Evolutionary conservation across 1,139 yeast species (phyloP).

Genomic region (Yamadazyma siamensis): DNA sequence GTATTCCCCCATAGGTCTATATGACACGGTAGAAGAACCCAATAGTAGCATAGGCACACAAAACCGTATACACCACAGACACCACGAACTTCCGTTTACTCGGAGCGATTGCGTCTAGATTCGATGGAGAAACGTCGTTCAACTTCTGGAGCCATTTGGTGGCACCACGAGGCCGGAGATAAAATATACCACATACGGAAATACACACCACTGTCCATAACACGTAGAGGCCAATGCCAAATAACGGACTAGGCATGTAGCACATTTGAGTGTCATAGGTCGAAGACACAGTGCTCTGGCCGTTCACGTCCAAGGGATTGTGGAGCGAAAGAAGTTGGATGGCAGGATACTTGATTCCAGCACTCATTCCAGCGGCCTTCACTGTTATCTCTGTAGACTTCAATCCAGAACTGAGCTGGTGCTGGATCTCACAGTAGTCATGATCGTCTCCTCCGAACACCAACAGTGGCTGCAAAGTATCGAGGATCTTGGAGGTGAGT

Average conservation of each 20-base stretch:
- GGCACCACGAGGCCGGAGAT: no score
- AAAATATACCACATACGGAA: no score
- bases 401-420: slow-evolving; percentile 28
- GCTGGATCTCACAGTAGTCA: slow-evolving; percentile 77
- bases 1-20: slow-evolving; percentile 3
- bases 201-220: slow-evolving; percentile 8
- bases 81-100: slow-evolving; percentile 1
- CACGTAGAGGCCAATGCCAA: slow-evolving; percentile 10
- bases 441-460: slow-evolving; percentile 95
- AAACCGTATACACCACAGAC: not conserved
- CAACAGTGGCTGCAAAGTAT: slow-evolving; percentile 56
- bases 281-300: slow-evolving; percentile 3
- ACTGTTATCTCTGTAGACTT: slow-evolving; percentile 76
- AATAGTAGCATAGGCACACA: slow-evolving; percentile 3
- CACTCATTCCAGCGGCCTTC: slow-evolving; percentile 88
- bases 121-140: no score
- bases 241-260: slow-evolving; percentile 67
- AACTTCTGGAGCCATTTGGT: no score
- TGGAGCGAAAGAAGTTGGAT: slow-evolving; percentile 73
- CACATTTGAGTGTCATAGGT: slow-evolving; percentile 55
- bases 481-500: slow-evolving; percentile 54
- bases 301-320: slow-evolving; percentile 39
- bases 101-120: not conserved
- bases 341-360: slow-evolving; percentile 84
- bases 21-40: slow-evolving; percentile 9